Conservation (phyloP, 1,284 basidiomycete genomes). For the Leccinum fuscescens region DNA sequence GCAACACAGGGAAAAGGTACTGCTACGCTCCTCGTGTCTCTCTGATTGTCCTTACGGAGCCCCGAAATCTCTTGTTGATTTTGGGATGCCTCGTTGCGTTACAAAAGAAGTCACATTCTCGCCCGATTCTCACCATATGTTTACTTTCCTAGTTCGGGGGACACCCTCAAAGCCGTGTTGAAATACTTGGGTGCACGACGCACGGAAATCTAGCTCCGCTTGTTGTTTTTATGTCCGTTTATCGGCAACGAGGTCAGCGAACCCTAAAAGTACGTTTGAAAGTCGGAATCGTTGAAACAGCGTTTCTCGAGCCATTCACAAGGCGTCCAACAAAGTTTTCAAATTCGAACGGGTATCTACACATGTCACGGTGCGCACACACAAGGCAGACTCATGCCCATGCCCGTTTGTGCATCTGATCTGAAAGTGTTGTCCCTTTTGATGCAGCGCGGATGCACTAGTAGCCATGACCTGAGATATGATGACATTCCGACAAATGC, state of each 20-base stretch:
- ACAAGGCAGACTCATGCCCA: not conserved
- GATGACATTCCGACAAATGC: not conserved
- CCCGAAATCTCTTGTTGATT: slow-evolving; percentile 1
- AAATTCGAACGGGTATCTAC: slow-evolving; percentile 4
- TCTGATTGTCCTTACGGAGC: slow-evolving; percentile 2
- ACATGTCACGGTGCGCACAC: not conserved
- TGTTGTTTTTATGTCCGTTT: slow-evolving; percentile 12
- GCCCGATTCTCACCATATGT: not conserved
- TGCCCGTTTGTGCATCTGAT: not conserved
- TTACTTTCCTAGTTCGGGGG: slow-evolving; percentile 1
- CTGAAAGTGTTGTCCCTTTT: not conserved
- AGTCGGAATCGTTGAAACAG: slow-evolving; percentile 3
- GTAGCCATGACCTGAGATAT: not conserved
- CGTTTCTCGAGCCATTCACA: slow-evolving; percentile 6
- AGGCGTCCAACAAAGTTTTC: not conserved
- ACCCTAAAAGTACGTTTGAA: slow-evolving; percentile 15
- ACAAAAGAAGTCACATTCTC: not conserved
- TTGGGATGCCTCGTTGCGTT: slow-evolving; percentile 20
- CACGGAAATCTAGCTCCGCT: slow-evolving; percentile 11
- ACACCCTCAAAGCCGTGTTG: not conserved
- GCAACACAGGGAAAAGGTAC: slow-evolving; percentile 12
- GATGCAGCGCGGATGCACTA: not conserved
- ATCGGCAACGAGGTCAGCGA: slow-evolving; percentile 4
- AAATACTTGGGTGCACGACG: not conserved
- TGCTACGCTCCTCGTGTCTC: slow-evolving; percentile 3